Evolutionary conservation across 192 early-diverging fungal species (phyloP).

Genomic region (Umbelopsis sp.): DNA sequence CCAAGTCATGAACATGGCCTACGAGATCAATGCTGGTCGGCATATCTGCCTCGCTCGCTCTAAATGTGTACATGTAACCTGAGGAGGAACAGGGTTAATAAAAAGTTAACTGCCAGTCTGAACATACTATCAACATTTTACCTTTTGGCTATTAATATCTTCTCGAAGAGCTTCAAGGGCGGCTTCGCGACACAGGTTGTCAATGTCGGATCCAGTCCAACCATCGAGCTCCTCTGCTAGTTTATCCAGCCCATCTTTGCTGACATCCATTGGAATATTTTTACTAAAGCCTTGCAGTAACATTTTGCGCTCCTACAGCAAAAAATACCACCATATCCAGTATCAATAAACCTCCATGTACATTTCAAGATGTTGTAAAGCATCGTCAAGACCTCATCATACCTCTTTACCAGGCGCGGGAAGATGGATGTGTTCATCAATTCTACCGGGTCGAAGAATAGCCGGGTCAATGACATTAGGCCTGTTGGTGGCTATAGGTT

Average conservation of each 20-base stretch:
- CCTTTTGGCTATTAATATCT: constrained; percentile 55
- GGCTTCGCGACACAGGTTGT: constrained; percentile 83
- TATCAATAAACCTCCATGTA: neutral
- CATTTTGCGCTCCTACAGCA: constrained; percentile 49
- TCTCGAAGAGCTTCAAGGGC: constrained; percentile 69
- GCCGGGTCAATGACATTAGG: constrained; percentile 77
- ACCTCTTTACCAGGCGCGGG: constrained; percentile 59
- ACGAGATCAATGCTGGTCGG: neutral
- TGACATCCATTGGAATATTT: constrained; percentile 58
- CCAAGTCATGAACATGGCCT: neutral
- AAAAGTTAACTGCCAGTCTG: neutral
- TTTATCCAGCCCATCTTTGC: constrained; percentile 38
- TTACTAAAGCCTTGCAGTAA: constrained; percentile 59
- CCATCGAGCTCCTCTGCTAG: constrained; percentile 56
- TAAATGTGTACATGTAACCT: neutral
- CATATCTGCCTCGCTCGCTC: neutral
- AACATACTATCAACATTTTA: constrained; percentile 15
- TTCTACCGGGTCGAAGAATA: constrained; percentile 80
- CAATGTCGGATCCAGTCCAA: constrained; percentile 79
- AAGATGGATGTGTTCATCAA: constrained; percentile 78
- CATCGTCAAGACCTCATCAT: neutral
- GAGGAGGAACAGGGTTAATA: neutral
- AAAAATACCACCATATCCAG: neutral
- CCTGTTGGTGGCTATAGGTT: constrained; percentile 69
- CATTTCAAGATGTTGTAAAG: neutral